Evolutionary conservation across 805 yeast species (phyloP).

Genomic region (Kazachstania kunashirensis): DNA sequence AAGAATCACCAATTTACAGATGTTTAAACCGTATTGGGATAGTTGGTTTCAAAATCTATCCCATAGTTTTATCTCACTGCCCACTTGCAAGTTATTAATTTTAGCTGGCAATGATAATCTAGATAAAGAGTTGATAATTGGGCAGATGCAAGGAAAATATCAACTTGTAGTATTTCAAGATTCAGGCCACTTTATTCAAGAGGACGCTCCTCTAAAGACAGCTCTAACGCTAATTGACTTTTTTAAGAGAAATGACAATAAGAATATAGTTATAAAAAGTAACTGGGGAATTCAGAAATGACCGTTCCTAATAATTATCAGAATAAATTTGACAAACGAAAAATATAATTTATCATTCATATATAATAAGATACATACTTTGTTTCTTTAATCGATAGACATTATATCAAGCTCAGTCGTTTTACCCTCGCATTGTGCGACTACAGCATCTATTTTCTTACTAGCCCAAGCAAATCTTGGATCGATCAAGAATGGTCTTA

Average conservation of each 20-base stretch:
- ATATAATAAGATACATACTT: not conserved
- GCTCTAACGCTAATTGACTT: conserved; percentile 44
- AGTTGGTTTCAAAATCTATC: conserved; percentile 77
- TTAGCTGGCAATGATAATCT: conserved; percentile 84
- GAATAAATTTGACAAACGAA: no score
- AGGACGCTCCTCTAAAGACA: conserved; percentile 68
- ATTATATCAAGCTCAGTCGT: conserved; percentile 19
- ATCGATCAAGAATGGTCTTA: conserved; percentile 89
- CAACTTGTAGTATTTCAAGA: conserved; percentile 77
- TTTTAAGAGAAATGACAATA: conserved; percentile 35
- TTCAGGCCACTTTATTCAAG: conserved; percentile 92
- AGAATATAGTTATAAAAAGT: conserved; percentile 28
- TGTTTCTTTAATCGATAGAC: conserved; percentile 21
- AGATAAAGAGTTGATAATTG: conserved; percentile 78
- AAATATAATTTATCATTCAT: no score
- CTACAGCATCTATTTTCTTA: conserved; percentile 74
- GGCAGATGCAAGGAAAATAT: conserved; percentile 97
- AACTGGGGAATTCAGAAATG: conserved; percentile 30
- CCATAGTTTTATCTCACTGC: conserved; percentile 36
- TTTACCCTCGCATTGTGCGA: conserved; percentile 43
- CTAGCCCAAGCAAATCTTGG: conserved; percentile 88
- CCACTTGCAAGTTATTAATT: conserved; percentile 59
- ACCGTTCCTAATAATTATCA: no score
- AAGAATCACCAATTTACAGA: conserved; percentile 59
- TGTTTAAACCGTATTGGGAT: conserved; percentile 64